Evolutionary conservation across 495 filamentous ascomycete species (phyloP).

Genomic region (Paragyromitra xinjiangensis): DNA sequence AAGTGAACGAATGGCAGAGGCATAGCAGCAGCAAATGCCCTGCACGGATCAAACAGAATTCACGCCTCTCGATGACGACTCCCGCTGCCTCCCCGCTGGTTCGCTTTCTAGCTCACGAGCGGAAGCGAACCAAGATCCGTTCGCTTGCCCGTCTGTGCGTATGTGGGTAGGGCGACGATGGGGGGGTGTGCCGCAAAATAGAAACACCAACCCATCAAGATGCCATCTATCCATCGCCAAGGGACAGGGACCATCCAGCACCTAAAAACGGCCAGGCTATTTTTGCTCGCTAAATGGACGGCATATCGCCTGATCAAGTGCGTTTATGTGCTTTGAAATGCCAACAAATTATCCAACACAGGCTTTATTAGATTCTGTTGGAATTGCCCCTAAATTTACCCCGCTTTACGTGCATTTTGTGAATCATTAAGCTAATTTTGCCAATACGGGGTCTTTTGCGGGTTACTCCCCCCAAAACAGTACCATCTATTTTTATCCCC

Average conservation of each 20-base stretch:
- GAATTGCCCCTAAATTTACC: conserved; percentile 53
- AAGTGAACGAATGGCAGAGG: conserved; percentile 18
- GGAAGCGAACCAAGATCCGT: conserved; percentile 46
- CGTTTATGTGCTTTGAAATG: conserved; percentile 8
- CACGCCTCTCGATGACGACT: conserved; percentile 38
- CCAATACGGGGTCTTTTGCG: conserved; percentile 29
- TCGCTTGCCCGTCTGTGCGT: conserved; percentile 31
- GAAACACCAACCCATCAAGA: conserved; percentile 49
- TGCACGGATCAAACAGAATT: conserved; percentile 1
- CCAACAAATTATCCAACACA: conserved; percentile 36
- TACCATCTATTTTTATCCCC: conserved; percentile 35
- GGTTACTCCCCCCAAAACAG: conserved; percentile 9
- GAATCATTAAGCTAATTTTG: conserved; percentile 25
- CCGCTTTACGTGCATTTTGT: conserved; percentile 4
- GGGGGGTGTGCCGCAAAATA: conserved; percentile 44
- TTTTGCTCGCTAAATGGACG: conserved; percentile 39
- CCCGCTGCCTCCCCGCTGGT: conserved; percentile 1
- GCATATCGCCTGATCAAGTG: conserved; percentile 34
- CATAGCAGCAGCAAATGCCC: conserved; percentile 1
- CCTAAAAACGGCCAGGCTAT: conserved; percentile 39
- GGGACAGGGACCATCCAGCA: conserved; percentile 21
- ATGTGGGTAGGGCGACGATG: conserved; percentile 11
- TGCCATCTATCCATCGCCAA: conserved; percentile 40
- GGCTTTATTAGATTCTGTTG: conserved; percentile 21
- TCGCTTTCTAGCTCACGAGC: conserved; percentile 18